phyloP scores from a whole-genome alignment of 768 basidiomycete genomes.

The Mycena pura region DNA sequence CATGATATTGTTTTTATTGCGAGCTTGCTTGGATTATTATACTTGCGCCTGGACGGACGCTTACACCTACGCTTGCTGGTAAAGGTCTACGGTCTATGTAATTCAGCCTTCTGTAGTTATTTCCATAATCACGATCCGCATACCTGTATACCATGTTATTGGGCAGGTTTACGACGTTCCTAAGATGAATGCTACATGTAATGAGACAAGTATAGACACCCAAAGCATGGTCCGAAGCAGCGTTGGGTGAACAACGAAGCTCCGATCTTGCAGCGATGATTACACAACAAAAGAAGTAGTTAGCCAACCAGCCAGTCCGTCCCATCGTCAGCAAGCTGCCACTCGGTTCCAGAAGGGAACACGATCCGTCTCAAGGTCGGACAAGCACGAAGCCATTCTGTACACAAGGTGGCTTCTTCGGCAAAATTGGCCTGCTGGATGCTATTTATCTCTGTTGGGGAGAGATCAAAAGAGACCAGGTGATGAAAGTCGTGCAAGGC shows the following conservation, averaged over 20 bases:
- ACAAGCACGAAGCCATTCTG: slow-evolving; percentile 61
- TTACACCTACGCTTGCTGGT: slow-evolving; percentile 1
- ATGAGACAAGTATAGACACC: too few relatives aligned
- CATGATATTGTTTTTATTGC: slow-evolving; percentile 29
- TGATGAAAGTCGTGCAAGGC: slow-evolving; percentile 58
- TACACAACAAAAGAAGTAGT: too few relatives aligned
- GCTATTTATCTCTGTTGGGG: slow-evolving; percentile 60
- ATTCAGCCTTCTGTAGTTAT: slow-evolving; percentile 16
- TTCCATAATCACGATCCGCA: neutral
- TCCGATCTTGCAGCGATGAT: too few relatives aligned
- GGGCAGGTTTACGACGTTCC: too few relatives aligned
- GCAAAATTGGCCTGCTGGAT: slow-evolving; percentile 47
- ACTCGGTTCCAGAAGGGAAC: slow-evolving; percentile 64
- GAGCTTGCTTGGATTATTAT: slow-evolving; percentile 8
- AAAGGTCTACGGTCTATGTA: slow-evolving; percentile 19
- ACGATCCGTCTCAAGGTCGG: slow-evolving; percentile 57
- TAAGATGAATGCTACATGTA: too few relatives aligned
- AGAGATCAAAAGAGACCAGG: slow-evolving; percentile 63
- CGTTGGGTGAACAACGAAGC: too few relatives aligned
- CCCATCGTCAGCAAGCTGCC: slow-evolving; percentile 45
- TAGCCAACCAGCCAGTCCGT: too few relatives aligned
- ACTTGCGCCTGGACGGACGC: slow-evolving; percentile 25
- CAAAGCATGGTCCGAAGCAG: too few relatives aligned
- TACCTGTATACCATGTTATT: slow-evolving; percentile 10
- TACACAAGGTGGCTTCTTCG: slow-evolving; percentile 60